Evolutionary conservation across 495 filamentous ascomycete genomes (phyloP), one percentile per base, ranked within the genome.

Genomic region (Aspergillus homomorphus): DNA sequence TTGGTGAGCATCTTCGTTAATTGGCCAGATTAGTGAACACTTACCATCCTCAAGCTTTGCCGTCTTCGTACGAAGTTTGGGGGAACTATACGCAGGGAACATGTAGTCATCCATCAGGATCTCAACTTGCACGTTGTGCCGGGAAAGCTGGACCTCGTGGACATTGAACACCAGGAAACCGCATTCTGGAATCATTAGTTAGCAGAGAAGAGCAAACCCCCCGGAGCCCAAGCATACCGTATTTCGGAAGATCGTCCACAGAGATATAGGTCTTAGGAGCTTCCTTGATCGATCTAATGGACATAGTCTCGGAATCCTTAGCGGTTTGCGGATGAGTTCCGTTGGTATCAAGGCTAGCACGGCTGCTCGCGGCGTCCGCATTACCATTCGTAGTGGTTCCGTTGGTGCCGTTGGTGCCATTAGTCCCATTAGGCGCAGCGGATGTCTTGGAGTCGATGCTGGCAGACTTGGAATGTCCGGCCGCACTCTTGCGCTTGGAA

Each of bases 101-200:
- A 89, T 81, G 81, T 92, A 90, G 65, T 99, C 94, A 71, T 99
- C 94, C 73, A 98, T 92, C 46, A 95, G 67, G 19, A 98, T 85
- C 66, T 99, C 92, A 33, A 99, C 75, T 64, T 90, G 86, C 21
- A 86, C 87, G 63, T 91, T 83, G 48, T 77, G 84, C 56, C 89
- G 86, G 16, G 88, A 81, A 58, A 98, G 78, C 43, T 95, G 84
- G 24, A 85, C 91, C 59, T 97, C 91, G 64, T 96, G 87, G 57
- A 99, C 81, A 66, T 91, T 92, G 83, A 98, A 98, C 46, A 98
- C 89, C 54, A 99, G 79, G 51, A 99, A 83, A 42, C 94, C 94
- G 52, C 91, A 93, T 70, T 96, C 92, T 87, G 55, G 30, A 56
- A 42, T 45, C 66, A 58, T 69, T 66, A 69, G 65, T 33, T 20